phyloP scores from a whole-genome alignment of 768 basidiomycete species.

The Leccinum barrowsii region DNA sequence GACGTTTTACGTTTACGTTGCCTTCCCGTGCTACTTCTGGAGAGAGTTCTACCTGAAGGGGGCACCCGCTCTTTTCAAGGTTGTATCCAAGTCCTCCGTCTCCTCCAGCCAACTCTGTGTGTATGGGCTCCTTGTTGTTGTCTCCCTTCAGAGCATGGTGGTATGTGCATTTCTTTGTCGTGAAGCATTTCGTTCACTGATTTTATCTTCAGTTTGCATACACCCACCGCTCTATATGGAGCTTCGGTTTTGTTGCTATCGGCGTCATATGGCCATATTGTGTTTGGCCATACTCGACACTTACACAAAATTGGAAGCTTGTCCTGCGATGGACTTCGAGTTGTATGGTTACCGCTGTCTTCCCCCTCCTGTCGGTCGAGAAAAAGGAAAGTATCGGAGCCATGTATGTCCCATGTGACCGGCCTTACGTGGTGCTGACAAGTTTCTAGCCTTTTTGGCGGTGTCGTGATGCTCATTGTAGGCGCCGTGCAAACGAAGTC shows the following conservation, averaged over 20 bases:
- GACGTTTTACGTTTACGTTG: constrained; percentile 72
- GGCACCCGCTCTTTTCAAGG: constrained; percentile 11
- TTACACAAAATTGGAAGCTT: constrained; percentile 26
- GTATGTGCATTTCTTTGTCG: constrained; percentile 39
- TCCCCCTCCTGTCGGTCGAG: constrained; percentile 71
- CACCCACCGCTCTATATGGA: constrained; percentile 69
- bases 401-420: constrained; percentile 49
- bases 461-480: constrained; percentile 39
- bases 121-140: constrained; percentile 34
- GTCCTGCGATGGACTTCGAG: constrained; percentile 42
- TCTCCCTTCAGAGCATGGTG: constrained; percentile 65
- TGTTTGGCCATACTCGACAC: constrained; percentile 41
- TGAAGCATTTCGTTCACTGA: background rate
- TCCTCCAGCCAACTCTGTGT: constrained; percentile 22
- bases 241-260: constrained; percentile 55
- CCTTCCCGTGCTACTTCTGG: constrained; percentile 81
- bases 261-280: constrained; percentile 63
- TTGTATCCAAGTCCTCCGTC: constrained; percentile 20
- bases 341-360: constrained; percentile 57
- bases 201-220: constrained; percentile 54
- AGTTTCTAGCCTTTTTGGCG: constrained; percentile 43
- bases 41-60: constrained; percentile 41
- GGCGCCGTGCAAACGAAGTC: constrained; percentile 25
- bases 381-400: constrained; percentile 56
- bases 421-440: constrained; percentile 6